phyloP scores from a whole-genome alignment of 2,329 filamentous ascomycete species.

The Fusarium protoensiforme region DNA sequence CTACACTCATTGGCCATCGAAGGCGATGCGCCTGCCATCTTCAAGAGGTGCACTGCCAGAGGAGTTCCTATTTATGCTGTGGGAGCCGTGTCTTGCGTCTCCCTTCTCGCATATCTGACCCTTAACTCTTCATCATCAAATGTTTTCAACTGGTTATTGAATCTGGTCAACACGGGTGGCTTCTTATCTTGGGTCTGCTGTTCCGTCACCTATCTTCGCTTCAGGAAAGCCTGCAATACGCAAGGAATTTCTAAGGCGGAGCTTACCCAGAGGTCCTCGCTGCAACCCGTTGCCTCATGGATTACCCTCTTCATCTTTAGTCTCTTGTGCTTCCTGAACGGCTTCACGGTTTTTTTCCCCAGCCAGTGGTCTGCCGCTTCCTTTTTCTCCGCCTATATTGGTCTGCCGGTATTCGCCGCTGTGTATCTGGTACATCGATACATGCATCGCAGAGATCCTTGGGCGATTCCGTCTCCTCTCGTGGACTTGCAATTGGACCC shows the following conservation, averaged over 20 bases:
- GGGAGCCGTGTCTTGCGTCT: conserved; percentile 12
- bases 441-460: background rate
- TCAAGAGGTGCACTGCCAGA: conserved; percentile 35
- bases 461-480: background rate
- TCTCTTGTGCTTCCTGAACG: conserved; percentile 11
- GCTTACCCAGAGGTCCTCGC: conserved; percentile 6
- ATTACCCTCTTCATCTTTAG: conserved; percentile 8
- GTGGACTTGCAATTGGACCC: background rate
- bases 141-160: conserved; percentile 31
- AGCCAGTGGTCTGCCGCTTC: conserved; percentile 7
- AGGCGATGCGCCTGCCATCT: conserved; percentile 54
- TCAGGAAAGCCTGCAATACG: conserved; percentile 10
- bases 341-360: conserved; percentile 21
- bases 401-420: background rate
- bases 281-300: conserved; percentile 14
- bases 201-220: conserved; percentile 20
- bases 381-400: conserved; percentile 21
- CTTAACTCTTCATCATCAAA: conserved; percentile 2
- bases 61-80: conserved; percentile 41
- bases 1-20: conserved; percentile 57
- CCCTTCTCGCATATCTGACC: conserved; percentile 22
- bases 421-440: background rate
- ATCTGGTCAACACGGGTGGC: conserved; percentile 19
- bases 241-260: conserved; percentile 2
- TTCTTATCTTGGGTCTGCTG: conserved; percentile 26